Evolutionary conservation across 306 rosid genomes (phyloP), one percentile per base, ranked within the genome.

Genomic region (Medicago truncatula): DNA sequence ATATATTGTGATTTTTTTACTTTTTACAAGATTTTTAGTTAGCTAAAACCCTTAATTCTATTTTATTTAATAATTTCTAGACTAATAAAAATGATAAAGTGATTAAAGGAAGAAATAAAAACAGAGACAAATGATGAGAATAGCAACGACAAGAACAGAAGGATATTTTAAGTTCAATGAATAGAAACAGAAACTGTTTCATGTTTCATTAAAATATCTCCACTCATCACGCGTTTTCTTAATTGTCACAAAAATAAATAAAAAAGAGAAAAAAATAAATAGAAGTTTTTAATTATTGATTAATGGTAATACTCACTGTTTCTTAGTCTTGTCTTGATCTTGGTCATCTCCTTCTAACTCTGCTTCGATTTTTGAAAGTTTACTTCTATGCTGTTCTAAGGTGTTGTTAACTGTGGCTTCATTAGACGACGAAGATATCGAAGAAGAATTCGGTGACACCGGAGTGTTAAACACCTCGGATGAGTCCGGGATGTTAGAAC

Each of bases 361-460:
- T 58, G 73, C 47, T 74, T 67, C 56, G 0, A 11, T 13, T 15
- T 5, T 23, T 61, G 43, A 14, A 1, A 14, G 11, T 66, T 78
- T 80, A 12, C 17, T 3, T 47, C 76, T 79, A 2, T 41, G 70
- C 1, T 66, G 85, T 9, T 68, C 84, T 9, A 76, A 76, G 18
- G 40, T 59, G 3, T 60, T 75, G 46, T 25, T 49, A 40, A 11
- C 39, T 7, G 76, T 75, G 1, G 73, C 88, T 43, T 88, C 97
- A 47, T 88, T 87, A 0, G 98, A 93, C 0, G 91, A 91, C 0
- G 90, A 91, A 5, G 98, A 89, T 69, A 88, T 79, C 0, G 98
- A 91, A 7, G 80, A 79, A 1, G 91, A 88, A 84, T 91, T 89
- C 0, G 97, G 96, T 1, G 97, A 86, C 0, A 87, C 66, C 1